Conservation (phyloP, 225 moss, liverwort and hornwort genomes). For the Polytrichum formosum region DNA sequence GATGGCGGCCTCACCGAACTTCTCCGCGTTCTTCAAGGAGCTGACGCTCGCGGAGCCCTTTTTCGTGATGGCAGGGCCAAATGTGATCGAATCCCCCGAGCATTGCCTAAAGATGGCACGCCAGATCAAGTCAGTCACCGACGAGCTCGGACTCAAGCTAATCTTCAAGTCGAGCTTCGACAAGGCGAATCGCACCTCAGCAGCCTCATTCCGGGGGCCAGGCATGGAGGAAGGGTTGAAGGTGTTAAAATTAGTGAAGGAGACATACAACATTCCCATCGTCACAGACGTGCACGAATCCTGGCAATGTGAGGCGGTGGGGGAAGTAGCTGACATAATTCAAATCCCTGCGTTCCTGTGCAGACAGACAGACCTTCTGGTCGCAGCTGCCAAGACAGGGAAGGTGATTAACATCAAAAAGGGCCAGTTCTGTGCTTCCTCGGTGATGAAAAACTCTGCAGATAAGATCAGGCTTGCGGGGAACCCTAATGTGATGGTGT, state of each 20-base stretch:
- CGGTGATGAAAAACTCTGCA: constrained; percentile 82
- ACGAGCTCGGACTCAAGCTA: constrained; percentile 79
- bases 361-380: constrained; percentile 85
- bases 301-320: constrained; percentile 80
- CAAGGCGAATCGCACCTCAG: constrained; percentile 91
- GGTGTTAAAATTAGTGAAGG: constrained; percentile 69
- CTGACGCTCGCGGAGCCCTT: constrained; percentile 72
- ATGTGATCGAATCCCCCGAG: constrained; percentile 82
- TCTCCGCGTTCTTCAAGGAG: constrained; percentile 56
- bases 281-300: constrained; percentile 93
- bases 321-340: constrained; percentile 76
- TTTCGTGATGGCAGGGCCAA: constrained; percentile 92
- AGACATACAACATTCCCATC: constrained; percentile 56
- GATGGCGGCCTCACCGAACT: constrained; percentile 16
- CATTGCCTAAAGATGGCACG: constrained; percentile 94
- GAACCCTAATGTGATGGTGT: constrained; percentile 94
- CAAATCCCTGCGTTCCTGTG: constrained; percentile 98
- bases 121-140: constrained; percentile 87
- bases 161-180: constrained; percentile 95
- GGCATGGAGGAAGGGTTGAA: constrained; percentile 84
- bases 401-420: constrained; percentile 88
- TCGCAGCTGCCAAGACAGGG: constrained; percentile 91
- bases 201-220: constrained; percentile 80
- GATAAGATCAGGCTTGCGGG: constrained; percentile 79
- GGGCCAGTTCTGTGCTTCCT: constrained; percentile 84